A percentile compares a stretch with the other conserved stretches of the same genome.
phyloP scores from a whole-genome alignment of 208 protist genomes.

The Plasmodiophora brassicae region DNA sequence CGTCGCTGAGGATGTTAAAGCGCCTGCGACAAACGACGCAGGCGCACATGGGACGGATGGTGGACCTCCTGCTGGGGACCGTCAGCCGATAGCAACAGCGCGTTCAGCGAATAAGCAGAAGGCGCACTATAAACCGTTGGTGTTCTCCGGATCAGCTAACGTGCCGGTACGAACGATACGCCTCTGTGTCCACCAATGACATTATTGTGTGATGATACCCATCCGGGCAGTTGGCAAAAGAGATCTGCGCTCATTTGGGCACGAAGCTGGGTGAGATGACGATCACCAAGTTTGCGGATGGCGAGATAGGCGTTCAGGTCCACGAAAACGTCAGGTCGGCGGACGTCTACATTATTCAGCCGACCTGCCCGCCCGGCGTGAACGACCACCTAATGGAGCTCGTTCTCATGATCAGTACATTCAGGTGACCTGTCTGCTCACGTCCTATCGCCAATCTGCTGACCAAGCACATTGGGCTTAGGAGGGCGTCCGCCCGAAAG shows the following conservation, averaged over 20 bases:
- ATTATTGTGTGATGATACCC: not conserved
- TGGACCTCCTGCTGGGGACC: too few species aligned
- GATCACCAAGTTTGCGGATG: slow-evolving; percentile 43
- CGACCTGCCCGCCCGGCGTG: slow-evolving; percentile 45
- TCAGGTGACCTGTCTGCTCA: slow-evolving; percentile 2
- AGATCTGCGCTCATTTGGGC: not conserved
- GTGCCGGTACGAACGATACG: not conserved
- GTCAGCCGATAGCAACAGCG: too few species aligned
- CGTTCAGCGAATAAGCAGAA: too few species aligned
- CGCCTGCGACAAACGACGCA: too few species aligned
- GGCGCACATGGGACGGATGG: too few species aligned
- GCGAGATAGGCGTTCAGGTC: slow-evolving; percentile 46
- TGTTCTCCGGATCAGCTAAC: slow-evolving; percentile 18
- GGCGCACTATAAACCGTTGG: not conserved
- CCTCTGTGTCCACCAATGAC: not conserved
- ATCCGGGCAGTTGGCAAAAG: slow-evolving; percentile 33
- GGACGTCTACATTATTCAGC: slow-evolving; percentile 52
- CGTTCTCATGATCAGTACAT: slow-evolving; percentile 41
- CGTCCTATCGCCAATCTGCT: not conserved
- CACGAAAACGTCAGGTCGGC: slow-evolving; percentile 45
- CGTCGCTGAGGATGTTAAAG: too few species aligned
- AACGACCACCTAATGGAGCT: slow-evolving; percentile 52
- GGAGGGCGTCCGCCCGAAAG: slow-evolving; percentile 42
- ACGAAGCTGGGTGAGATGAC: slow-evolving; percentile 25
- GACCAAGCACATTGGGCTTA: not conserved